Percentiles rank a stretch among this genome's conserved stretches.
Conservation (phyloP, 1,139 yeast genomes). For the Debaryomyces sp. region DNA sequence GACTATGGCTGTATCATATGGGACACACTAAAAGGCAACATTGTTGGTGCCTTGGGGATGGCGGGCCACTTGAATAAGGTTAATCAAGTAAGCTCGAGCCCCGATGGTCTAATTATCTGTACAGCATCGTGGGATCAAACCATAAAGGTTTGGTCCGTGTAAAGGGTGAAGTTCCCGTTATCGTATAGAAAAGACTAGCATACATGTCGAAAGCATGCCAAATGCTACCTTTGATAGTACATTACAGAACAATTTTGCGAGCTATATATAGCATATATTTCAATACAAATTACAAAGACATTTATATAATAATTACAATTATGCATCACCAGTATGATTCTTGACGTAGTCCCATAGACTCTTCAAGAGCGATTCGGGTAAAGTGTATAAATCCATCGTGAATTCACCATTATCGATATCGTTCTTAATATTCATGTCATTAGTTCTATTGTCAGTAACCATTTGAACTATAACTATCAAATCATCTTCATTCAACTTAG, state of each 20-base stretch:
- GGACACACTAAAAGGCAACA: constrained; percentile 71
- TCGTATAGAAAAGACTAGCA: neutral
- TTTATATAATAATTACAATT: constrained; percentile 7
- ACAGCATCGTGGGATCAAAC: constrained; percentile 77
- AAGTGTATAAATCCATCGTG: constrained; percentile 91
- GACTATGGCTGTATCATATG: constrained; percentile 76
- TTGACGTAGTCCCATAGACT: constrained; percentile 94
- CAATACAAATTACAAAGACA: constrained; percentile 3
- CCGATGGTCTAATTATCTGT: constrained; percentile 73
- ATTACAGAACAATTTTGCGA: neutral
- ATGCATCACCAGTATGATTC: constrained; percentile 55
- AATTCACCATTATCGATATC: constrained; percentile 97
- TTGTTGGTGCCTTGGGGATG: constrained; percentile 57
- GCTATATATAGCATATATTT: constrained; percentile 5
- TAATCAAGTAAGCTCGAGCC: constrained; percentile 65
- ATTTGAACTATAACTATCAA: constrained; percentile 92
- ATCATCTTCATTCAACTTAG: constrained; percentile 89
- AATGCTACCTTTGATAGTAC: neutral
- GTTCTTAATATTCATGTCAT: constrained; percentile 94
- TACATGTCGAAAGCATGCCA: no score
- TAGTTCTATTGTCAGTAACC: constrained; percentile 95
- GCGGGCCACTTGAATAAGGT: constrained; percentile 64
- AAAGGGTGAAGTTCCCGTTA: neutral
- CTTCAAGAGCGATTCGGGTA: constrained; percentile 89
- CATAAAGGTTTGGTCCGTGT: constrained; percentile 63